phyloP scores from a whole-genome alignment of 257 asterid species.

The Vinca minor region DNA sequence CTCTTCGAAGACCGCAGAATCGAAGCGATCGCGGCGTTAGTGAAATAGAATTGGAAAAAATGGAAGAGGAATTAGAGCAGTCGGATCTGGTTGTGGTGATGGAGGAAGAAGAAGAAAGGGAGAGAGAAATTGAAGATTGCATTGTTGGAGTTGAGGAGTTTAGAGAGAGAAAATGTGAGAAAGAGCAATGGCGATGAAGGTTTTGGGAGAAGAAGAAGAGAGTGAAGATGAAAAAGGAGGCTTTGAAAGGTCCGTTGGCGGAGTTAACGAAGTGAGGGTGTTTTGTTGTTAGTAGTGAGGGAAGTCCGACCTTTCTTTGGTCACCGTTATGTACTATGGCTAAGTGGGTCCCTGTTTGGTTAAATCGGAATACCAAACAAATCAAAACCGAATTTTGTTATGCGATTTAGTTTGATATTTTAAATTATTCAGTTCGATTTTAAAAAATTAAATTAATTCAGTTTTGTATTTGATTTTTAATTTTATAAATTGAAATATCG shows the following conservation, averaged over 20 bases:
- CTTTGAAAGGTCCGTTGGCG: constrained; percentile 76
- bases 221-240: constrained; percentile 19
- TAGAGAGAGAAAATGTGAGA: not conserved
- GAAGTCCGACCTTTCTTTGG: too few species aligned
- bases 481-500: too few species aligned
- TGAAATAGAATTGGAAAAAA: constrained; percentile 2
- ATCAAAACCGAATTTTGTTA: too few species aligned
- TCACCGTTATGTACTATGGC: too few species aligned
- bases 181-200: not conserved
- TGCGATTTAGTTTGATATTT: too few species aligned
- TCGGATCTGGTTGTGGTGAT: constrained; percentile 33
- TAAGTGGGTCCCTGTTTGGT: too few species aligned
- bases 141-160: constrained; percentile 24
- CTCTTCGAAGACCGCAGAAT: constrained; percentile 77
- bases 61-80: constrained; percentile 19
- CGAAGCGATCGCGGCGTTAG: constrained; percentile 59
- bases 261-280: constrained; percentile 44
- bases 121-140: constrained; percentile 59
- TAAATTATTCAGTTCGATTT: too few species aligned
- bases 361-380: too few species aligned
- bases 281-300: not conserved
- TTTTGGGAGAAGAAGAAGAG: constrained; percentile 10
- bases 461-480: too few species aligned
- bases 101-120: constrained; percentile 46
- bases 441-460: too few species aligned